Evolutionary conservation across 23 red algal species (phyloP).

Genomic region (Rhodosorus marinus): DNA sequence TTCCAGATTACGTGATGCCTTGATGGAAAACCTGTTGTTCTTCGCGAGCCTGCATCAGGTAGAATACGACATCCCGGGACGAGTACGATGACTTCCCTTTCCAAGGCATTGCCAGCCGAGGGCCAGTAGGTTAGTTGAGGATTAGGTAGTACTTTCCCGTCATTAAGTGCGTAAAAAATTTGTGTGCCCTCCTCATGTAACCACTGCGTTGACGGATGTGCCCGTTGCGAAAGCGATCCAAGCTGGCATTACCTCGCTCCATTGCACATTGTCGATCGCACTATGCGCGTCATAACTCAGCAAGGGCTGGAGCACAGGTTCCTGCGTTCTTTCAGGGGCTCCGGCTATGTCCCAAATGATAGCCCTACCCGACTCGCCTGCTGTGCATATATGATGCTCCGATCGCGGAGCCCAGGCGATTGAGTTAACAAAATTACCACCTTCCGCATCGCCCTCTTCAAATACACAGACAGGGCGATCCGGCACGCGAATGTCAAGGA

Average conservation of each 20-base stretch:
- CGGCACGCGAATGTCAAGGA: constrained; percentile 83
- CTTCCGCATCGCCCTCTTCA: background rate
- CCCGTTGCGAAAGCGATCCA: constrained; percentile 33
- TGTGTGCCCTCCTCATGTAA: too few species aligned
- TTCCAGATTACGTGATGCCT: too few species aligned
- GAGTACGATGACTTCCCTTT: too few species aligned
- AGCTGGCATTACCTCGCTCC: constrained; percentile 31
- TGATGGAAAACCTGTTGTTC: too few species aligned
- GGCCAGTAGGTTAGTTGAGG: too few species aligned
- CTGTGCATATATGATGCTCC: constrained; percentile 34
- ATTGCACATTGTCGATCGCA: constrained; percentile 45
- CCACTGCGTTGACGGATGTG: too few species aligned
- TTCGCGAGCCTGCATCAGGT: too few species aligned
- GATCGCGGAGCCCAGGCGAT: constrained; percentile 77
- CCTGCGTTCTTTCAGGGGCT: constrained; percentile 8
- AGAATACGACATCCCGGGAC: too few species aligned
- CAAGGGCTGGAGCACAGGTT: constrained; percentile 21
- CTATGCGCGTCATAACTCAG: constrained; percentile 42
- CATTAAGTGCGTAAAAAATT: too few species aligned
- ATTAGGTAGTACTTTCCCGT: too few species aligned
- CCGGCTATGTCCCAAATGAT: constrained; percentile 82
- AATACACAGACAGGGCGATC: constrained; percentile 2
- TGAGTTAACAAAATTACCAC: constrained; percentile 37
- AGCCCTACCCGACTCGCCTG: constrained; percentile 39
- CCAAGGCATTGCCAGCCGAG: too few species aligned